Base-by-base conservation (phyloP, 495 filamentous ascomycete species). In the Astrothelium macrocarpum region DNA sequence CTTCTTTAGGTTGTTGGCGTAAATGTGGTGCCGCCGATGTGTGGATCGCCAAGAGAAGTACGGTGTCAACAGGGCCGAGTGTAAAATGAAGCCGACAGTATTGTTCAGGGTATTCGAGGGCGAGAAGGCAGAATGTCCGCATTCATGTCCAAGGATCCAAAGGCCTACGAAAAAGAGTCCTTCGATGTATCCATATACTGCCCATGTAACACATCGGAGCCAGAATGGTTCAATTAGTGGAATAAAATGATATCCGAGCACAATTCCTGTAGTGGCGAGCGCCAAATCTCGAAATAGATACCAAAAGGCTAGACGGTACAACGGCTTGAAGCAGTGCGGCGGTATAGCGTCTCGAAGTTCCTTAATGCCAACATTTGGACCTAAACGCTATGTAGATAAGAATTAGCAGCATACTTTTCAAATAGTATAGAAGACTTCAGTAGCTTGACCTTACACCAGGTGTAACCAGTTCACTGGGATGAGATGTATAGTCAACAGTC, bases 41-140 rank as follows among this genome's bases (percentile, higher is more conserved):
- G 88, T 91, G 76, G 94, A 88, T 79, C 93, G 90, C 90, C 90
- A 95, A 68, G 88, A 90, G 77, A 91, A 94, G 78, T 92, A 95
- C 29, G 90, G 90, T 29, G 94, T 90, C 36, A 95, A 77, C 59
- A 95, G 80, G 36, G 84, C 77, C 20, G 90, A 93, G 76, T 95
- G 90, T 66, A 89, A 83, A 72, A 90, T 72, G 85, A 89, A 93
- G 66, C 90, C 90, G 62, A 90, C 85, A n/a, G 86, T 83, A 75
- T 94, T 89, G 76, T 94, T 94, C 73, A 95, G 73, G 0, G 81
- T 78, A 77, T 86, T 87, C 67, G 85, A 92, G 5, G 86, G 78
- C 26, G 90, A 93, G 80, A 95, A 94, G 59, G 90, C 85, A 76
- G 14, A 29, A 26, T 65, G 63, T 9, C 63, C 63, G 46, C 34